phyloP scores from a whole-genome alignment of 2,329 filamentous ascomycete genomes.

The Ceratocystis albifundus region DNA sequence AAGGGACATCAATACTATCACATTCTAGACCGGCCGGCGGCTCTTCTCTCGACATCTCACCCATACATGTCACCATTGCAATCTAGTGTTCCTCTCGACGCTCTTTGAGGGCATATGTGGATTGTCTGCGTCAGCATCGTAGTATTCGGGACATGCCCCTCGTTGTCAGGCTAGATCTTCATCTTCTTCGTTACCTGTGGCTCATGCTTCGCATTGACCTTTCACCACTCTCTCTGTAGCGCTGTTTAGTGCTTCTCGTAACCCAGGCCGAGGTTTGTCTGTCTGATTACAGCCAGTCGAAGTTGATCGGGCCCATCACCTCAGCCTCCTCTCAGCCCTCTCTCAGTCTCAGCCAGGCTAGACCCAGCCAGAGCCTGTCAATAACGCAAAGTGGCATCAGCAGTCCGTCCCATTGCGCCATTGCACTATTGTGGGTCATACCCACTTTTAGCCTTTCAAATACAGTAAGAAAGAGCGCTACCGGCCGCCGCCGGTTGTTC shows the following conservation, averaged over 20 bases:
- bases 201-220: too few relatives aligned
- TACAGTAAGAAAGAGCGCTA: not conserved
- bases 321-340: not conserved
- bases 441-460: not conserved
- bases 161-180: too few relatives aligned
- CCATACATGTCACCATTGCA: not conserved
- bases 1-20: not conserved
- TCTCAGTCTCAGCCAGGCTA: not conserved
- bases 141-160: not conserved
- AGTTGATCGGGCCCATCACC: not conserved
- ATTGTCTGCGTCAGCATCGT: not conserved
- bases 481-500: not conserved
- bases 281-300: too few relatives aligned
- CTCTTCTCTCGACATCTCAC: not conserved
- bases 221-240: too few relatives aligned
- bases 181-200: too few relatives aligned
- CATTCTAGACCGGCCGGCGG: not conserved
- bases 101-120: not conserved
- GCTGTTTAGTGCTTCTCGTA: too few relatives aligned
- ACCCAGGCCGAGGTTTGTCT: too few relatives aligned
- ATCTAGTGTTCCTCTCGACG: not conserved
- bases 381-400: constrained; percentile 12
- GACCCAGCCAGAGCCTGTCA: not conserved
- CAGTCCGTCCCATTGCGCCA: constrained; percentile 18
- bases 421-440: constrained; percentile 16